These are phyloP conservation scores for Dactylellina haptotyla DNA, from an alignment of 2,329 filamentous ascomycete species.

Conservation along the genomic window DNA sequence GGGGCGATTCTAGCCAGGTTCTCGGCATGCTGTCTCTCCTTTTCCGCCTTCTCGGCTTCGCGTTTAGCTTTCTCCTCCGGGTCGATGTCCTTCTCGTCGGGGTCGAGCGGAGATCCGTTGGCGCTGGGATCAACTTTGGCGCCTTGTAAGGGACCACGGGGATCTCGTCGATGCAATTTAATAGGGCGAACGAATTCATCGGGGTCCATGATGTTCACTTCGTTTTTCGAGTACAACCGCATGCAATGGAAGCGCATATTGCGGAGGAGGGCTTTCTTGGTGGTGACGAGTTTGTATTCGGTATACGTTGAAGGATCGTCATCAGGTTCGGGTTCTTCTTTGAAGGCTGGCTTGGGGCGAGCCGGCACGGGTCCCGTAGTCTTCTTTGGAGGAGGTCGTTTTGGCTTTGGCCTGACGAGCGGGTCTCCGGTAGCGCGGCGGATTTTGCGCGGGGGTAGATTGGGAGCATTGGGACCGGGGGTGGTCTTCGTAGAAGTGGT, in stretches of 20 bases:
- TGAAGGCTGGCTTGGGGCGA: slow-evolving; percentile 8
- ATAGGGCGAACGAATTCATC: slow-evolving; percentile 87
- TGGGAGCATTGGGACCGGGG: slow-evolving; percentile 5
- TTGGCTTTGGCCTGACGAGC: slow-evolving; percentile 48
- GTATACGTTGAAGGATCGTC: slow-evolving; percentile 48
- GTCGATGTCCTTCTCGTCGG: slow-evolving; percentile 70
- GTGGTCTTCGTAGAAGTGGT: slow-evolving; percentile 34
- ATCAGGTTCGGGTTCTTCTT: slow-evolving; percentile 33
- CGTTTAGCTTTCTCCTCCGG: slow-evolving; percentile 72
- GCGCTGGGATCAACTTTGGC: slow-evolving; percentile 71
- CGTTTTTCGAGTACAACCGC: slow-evolving; percentile 75
- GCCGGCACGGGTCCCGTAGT: slow-evolving; percentile 26
- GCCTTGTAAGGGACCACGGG: slow-evolving; percentile 74
- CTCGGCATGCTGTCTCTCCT: slow-evolving; percentile 83
- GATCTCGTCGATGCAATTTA: slow-evolving; percentile 87
- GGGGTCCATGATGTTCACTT: slow-evolving; percentile 77
- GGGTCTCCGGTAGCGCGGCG: slow-evolving; percentile 44
- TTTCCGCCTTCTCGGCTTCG: slow-evolving; percentile 74
- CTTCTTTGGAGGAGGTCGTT: slow-evolving; percentile 41
- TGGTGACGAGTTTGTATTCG: slow-evolving; percentile 79
- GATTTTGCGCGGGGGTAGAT: slow-evolving; percentile 32
- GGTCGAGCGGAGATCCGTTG: slow-evolving; percentile 60
- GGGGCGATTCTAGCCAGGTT: slow-evolving; percentile 95
- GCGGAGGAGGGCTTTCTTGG: slow-evolving; percentile 80
- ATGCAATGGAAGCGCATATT: slow-evolving; percentile 88